Percentiles rank a stretch among this genome's conserved stretches.
Conservation (phyloP, 1,284 basidiomycete genomes). For the Retiboletus flavoniger region DNA sequence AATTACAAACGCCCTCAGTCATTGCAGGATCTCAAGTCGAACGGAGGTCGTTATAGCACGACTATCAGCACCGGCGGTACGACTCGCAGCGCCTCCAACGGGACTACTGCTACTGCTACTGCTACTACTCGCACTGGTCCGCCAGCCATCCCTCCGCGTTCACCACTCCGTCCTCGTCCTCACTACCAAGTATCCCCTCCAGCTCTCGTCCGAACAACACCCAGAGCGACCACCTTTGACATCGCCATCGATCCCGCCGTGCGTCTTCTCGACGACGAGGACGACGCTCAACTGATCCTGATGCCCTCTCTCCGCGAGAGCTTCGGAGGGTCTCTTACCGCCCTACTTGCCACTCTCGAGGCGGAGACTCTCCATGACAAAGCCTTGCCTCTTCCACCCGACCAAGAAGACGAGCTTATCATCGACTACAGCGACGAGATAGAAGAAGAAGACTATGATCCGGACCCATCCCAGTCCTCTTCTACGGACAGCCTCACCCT, state of each 20-base stretch:
- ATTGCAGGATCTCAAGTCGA: conserved; percentile 28
- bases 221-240: conserved; percentile 9
- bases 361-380: conserved; percentile 33
- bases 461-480: conserved; percentile 19
- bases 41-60: conserved; percentile 14
- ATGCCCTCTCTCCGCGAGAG: conserved; percentile 32
- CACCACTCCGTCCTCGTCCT: conserved; percentile 28
- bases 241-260: neutral
- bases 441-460: conserved; percentile 31
- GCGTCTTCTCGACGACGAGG: neutral
- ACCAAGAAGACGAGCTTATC: conserved; percentile 21
- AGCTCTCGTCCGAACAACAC: conserved; percentile 12
- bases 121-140: conserved; percentile 8
- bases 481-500: conserved; percentile 29
- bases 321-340: conserved; percentile 32
- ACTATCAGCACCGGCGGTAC: conserved; percentile 10
- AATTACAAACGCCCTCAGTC: conserved; percentile 35
- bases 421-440: conserved; percentile 25
- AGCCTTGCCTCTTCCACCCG: conserved; percentile 31
- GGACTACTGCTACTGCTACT: conserved; percentile 1
- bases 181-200: neutral
- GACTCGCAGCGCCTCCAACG: conserved; percentile 6
- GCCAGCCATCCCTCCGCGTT: conserved; percentile 31
- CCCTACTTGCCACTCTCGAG: conserved; percentile 31
- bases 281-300: conserved; percentile 16